Percentiles rank a stretch among this genome's conserved stretches.
These are phyloP conservation scores for Aspergillus neoniger DNA, from an alignment of 2,329 filamentous ascomycete species.

Conservation along the genomic window DNA sequence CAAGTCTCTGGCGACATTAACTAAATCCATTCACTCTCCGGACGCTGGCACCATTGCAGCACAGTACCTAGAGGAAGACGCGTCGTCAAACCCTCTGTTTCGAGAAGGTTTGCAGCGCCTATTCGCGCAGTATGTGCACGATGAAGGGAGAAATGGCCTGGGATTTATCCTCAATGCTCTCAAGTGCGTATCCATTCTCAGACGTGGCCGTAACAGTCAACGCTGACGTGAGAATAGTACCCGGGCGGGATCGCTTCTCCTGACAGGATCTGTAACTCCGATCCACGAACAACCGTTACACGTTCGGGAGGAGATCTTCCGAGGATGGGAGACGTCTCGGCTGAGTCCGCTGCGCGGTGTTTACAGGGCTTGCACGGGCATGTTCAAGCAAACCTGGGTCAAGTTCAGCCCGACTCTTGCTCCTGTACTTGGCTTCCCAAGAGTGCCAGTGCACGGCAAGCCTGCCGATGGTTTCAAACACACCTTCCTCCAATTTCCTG, in stretches of 20 bases:
- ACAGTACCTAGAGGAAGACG: conserved; percentile 52
- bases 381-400: conserved; percentile 57
- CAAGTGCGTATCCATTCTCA: conserved; percentile 43
- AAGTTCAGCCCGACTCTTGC: conserved; percentile 53
- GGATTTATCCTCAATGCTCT: conserved; percentile 55
- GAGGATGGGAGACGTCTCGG: conserved; percentile 55
- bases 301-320: conserved; percentile 56
- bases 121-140: conserved; percentile 52
- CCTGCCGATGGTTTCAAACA: conserved; percentile 56
- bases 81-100: conserved; percentile 53
- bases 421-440: conserved; percentile 55
- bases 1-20: conserved; percentile 35
- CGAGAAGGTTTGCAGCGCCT: conserved; percentile 51
- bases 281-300: conserved; percentile 57
- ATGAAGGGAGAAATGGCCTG: conserved; percentile 53
- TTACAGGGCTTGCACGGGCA: conserved; percentile 50
- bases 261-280: conserved; percentile 59
- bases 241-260: conserved; percentile 56
- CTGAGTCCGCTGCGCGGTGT: conserved; percentile 55
- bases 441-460: conserved; percentile 56
- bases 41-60: conserved; percentile 41
- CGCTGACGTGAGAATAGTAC: conserved; percentile 41
- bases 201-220: not conserved
- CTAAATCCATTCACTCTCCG: conserved; percentile 29
- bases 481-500: conserved; percentile 60